Conservation (phyloP, 2,329 filamentous ascomycete genomes). For the Parasarocladium wereldwijsianum region DNA sequence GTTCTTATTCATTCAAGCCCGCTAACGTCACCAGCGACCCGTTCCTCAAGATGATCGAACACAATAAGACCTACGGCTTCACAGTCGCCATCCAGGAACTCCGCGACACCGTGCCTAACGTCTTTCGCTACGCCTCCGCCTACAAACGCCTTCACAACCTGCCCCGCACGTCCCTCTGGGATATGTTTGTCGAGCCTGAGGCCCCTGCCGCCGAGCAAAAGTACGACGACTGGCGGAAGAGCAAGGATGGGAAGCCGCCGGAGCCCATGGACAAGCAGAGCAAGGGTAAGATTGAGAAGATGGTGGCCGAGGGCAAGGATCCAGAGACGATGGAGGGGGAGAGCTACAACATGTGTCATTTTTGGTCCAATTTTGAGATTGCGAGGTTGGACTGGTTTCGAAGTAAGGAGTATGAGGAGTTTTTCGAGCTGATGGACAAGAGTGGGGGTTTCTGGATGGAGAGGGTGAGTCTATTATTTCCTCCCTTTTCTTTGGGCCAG, state of each 20-base stretch:
- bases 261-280: conserved; percentile 62
- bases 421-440: conserved; percentile 97
- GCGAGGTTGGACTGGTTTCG: conserved; percentile 89
- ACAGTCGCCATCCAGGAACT: conserved; percentile 98
- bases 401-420: conserved; percentile 93
- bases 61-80: conserved; percentile 97
- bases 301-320: conserved; percentile 66
- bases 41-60: conserved; percentile 84
- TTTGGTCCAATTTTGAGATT: conserved; percentile 99
- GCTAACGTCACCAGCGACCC: conserved; percentile 51
- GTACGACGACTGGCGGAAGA: conserved; percentile 36
- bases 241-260: conserved; percentile 52
- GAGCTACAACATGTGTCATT: conserved; percentile 99
- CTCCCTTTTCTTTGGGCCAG: conserved; percentile 3
- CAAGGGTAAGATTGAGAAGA: conserved; percentile 56
- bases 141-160: conserved; percentile 90
- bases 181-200: conserved; percentile 82
- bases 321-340: conserved; percentile 93
- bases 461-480: conserved; percentile 42
- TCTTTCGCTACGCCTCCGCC: conserved; percentile 96
- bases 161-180: conserved; percentile 85
- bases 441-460: conserved; percentile 99
- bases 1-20: background rate
- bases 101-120: conserved; percentile 93
- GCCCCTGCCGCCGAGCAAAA: conserved; percentile 44